These are phyloP conservation scores for Schizochytrium sp. DNA, from an alignment of 108 stramenopile species.

Conservation along the genomic window DNA sequence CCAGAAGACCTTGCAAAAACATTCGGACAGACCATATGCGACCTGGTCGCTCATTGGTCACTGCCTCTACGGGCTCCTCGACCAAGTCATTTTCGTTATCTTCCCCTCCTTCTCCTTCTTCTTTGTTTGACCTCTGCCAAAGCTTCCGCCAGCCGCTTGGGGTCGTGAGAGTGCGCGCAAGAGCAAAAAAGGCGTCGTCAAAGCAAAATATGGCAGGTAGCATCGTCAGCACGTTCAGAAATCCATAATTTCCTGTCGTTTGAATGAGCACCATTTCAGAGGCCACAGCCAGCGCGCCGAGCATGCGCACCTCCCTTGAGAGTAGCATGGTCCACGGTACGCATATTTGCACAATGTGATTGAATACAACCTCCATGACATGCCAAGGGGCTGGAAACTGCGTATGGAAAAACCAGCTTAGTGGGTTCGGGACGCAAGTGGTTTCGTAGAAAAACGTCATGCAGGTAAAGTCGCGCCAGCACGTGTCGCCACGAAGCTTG, in stretches of 20 bases:
- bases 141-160: background rate
- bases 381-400: conserved; percentile 42
- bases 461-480: conserved; percentile 65
- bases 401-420: conserved; percentile 55
- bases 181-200: conserved; percentile 49
- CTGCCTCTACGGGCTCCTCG: too few species aligned
- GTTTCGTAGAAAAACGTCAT: conserved; percentile 71
- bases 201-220: conserved; percentile 64
- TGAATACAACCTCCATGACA: conserved; percentile 42
- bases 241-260: conserved; percentile 64
- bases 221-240: conserved; percentile 69
- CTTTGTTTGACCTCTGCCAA: background rate
- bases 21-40: background rate
- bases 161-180: background rate
- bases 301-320: conserved; percentile 14
- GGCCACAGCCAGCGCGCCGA: background rate
- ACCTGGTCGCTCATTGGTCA: too few species aligned
- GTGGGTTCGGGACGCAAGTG: conserved; percentile 65
- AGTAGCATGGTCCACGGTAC: background rate
- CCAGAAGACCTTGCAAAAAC: background rate
- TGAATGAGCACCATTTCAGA: conserved; percentile 53
- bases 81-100: background rate
- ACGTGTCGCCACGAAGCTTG: conserved; percentile 65
- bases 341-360: background rate
- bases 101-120: background rate